phyloP scores from a whole-genome alignment of 2,329 filamentous ascomycete species.

The Sarocladiaceae sp. region DNA sequence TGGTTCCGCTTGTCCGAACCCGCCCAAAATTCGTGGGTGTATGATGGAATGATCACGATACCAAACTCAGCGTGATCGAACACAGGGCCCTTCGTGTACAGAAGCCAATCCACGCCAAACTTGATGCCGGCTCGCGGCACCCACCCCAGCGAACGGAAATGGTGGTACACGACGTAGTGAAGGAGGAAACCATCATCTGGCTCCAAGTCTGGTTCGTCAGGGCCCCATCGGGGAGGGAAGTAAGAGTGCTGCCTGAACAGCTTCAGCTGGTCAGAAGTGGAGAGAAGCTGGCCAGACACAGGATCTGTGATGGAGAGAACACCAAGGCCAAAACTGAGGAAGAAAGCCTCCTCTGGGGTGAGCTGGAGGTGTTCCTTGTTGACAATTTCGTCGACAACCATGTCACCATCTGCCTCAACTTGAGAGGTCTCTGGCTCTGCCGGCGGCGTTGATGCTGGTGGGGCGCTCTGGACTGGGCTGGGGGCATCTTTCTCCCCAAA shows the following conservation, averaged over 20 bases:
- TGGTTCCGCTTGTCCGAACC: conserved; percentile 20
- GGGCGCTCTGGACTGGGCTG: conserved; percentile 31
- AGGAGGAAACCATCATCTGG: conserved; percentile 81
- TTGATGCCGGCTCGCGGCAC: conserved; percentile 89
- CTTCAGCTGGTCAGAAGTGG: conserved; percentile 52
- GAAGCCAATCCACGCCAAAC: conserved; percentile 89
- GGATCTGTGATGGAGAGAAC: conserved; percentile 57
- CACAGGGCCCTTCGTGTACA: conserved; percentile 88
- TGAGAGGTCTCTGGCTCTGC: neutral
- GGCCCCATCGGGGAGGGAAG: conserved; percentile 50
- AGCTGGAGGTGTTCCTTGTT: conserved; percentile 84
- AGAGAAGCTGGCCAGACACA: conserved; percentile 36
- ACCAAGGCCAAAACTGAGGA: conserved; percentile 76
- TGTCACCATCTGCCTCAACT: neutral
- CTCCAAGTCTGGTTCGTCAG: conserved; percentile 37
- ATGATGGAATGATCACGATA: conserved; percentile 76
- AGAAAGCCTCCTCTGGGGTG: conserved; percentile 85
- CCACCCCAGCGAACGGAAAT: conserved; percentile 94
- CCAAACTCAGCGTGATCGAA: conserved; percentile 96
- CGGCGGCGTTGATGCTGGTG: conserved; percentile 1
- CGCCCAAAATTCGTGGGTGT: conserved; percentile 65
- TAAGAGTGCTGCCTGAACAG: conserved; percentile 65
- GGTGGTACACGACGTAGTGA: conserved; percentile 86
- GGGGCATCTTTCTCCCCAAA: conserved; percentile 48
- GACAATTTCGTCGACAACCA: conserved; percentile 20